phyloP scores from a whole-genome alignment of 441 rosid genomes.

The Sinapis alba region DNA sequence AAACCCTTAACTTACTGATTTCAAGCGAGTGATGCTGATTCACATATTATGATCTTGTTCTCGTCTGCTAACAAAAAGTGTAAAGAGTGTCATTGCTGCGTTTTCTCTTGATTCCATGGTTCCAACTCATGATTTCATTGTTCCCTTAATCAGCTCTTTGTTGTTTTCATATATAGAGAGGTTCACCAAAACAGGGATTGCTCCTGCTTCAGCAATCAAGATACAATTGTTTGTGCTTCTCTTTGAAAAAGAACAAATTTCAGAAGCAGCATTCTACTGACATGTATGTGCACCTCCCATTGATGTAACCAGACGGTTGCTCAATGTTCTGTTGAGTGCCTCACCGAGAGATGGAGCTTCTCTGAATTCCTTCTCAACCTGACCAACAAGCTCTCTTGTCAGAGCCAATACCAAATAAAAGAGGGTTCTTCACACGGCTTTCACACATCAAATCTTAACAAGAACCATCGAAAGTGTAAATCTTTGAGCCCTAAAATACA shows the following conservation, averaged over 20 bases:
- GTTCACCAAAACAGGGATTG: neutral
- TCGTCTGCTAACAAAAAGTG: too few species aligned
- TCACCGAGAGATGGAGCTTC: slow-evolving; percentile 53
- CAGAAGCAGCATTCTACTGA: neutral
- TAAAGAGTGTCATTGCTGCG: too few species aligned
- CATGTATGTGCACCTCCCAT: neutral
- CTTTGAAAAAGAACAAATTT: neutral
- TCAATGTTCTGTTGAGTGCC: neutral
- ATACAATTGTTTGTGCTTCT: neutral
- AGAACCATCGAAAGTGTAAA: neutral
- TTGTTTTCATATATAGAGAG: neutral
- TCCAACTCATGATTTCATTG: too few species aligned
- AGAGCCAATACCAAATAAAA: slow-evolving; percentile 90
- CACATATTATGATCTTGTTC: too few species aligned
- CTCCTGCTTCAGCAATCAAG: neutral
- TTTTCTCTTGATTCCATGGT: too few species aligned
- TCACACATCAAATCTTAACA: slow-evolving; percentile 5
- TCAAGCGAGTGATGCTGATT: too few species aligned
- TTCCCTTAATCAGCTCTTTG: neutral
- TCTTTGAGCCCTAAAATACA: neutral
- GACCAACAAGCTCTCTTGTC: slow-evolving; percentile 87
- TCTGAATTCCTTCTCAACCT: slow-evolving; percentile 84
- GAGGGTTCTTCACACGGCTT: slow-evolving; percentile 84
- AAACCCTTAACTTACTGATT: too few species aligned
- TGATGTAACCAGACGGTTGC: neutral